Base-by-base conservation (phyloP, 2,329 filamentous ascomycete genomes). In the Plectosphaerella sp. region DNA sequence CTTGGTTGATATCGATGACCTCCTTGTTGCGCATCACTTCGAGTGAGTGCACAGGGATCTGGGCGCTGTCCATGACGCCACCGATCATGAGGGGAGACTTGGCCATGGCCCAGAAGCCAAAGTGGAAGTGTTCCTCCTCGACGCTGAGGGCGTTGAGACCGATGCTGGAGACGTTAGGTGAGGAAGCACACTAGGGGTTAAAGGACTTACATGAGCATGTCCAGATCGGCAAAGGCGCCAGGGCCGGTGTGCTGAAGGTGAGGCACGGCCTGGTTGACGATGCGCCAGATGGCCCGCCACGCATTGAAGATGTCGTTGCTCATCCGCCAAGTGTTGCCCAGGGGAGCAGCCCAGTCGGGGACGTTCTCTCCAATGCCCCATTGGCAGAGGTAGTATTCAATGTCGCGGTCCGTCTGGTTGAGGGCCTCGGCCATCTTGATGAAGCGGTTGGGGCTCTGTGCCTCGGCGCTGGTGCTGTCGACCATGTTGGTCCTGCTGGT, bases 1-100 rank as follows among this genome's bases (percentile, higher is more conserved):
- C 82, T 57, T 84, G 80, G 57, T 84, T 84, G 59, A 81, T 77
- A 0, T 74, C 74, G 22, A 85, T 77, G 20, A 81, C 73, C 51
- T 81, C 79, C 24, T 71, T 67, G 62, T 83, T 83, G 1, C 67
- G 67, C 46, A 79, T 61, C 15, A 78, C 65, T 6, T 64, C 63
- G 14, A 79, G 59, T 0, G 76, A 78, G 1, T 64, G 61, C 0
- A 62, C 52, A 1, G 69, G 67, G 0, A 75, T 72, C 3, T 71
- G 52, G 0, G 60, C 59, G 11, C 66, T 61, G 24, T 72, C 69
- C 47, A 77, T 62, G 0, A 69, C 72, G 1, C 69, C 72, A 0
- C 78, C 77, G 20, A 80, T 75, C 4, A 70, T 67, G 7, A 80
- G 66, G 0, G 76, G 76, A 1, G 75, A 77, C 58, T 80, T 80